Conservation (phyloP, 2,329 filamentous ascomycete genomes). For the Fusarium mangiferae region DNA sequence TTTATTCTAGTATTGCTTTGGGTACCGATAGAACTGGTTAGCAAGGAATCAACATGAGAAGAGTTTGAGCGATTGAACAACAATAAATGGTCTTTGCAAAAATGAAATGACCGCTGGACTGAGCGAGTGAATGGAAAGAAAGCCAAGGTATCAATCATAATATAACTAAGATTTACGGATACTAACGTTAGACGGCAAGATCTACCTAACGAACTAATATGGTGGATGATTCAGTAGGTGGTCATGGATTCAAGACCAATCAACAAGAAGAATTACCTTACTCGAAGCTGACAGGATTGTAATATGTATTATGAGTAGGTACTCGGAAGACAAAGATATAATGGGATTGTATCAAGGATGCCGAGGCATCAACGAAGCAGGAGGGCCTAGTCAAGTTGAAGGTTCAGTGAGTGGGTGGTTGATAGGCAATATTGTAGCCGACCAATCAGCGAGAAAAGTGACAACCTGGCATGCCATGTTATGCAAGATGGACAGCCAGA, state of each 20-base stretch:
- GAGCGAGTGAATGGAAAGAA: background rate
- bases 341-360: background rate
- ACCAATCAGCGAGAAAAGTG: conserved; percentile 32
- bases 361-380: background rate
- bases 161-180: background rate
- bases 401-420: background rate
- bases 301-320: background rate
- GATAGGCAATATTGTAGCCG: conserved; percentile 29
- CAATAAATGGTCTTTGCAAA: background rate
- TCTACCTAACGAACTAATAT: conserved; percentile 3
- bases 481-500: background rate
- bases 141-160: background rate
- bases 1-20: conserved; percentile 39
- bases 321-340: background rate
- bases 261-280: background rate
- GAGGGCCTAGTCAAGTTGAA: background rate
- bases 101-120: background rate
- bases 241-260: background rate
- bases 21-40: conserved; percentile 37
- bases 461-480: conserved; percentile 14
- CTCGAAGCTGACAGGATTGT: background rate
- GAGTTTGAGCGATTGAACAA: conserved; percentile 14
- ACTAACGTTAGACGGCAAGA: background rate
- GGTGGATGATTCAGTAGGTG: conserved; percentile 6
- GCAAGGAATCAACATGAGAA: conserved; percentile 18